phyloP scores from a whole-genome alignment of 2,329 filamentous ascomycete species.

The Dissoconium aciculare region DNA sequence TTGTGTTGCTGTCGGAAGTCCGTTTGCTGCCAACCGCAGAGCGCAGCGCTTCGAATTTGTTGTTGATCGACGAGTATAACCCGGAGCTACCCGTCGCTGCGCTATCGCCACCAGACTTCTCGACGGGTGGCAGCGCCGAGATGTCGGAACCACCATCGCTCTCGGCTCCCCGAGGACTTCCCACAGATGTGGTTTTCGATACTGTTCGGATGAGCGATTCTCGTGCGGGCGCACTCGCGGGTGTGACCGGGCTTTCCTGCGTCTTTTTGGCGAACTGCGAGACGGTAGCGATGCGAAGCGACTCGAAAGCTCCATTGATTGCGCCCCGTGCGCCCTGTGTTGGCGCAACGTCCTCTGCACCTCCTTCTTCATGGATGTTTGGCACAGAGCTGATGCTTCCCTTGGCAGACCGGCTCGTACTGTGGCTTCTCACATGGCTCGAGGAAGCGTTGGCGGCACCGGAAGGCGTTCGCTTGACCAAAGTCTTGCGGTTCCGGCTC shows the following conservation, averaged over 20 bases:
- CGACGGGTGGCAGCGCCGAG: background rate
- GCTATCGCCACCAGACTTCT: background rate
- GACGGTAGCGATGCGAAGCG: background rate
- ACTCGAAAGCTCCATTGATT: background rate
- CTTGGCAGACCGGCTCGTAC: background rate
- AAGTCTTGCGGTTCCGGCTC: constrained; percentile 53
- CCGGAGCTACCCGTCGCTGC: too few relatives aligned
- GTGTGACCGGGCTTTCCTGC: background rate
- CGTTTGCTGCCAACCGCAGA: background rate
- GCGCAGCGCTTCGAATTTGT: constrained; percentile 1
- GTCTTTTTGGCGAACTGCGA: background rate
- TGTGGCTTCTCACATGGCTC: background rate
- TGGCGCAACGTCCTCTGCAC: too few relatives aligned
- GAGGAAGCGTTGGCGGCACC: constrained; percentile 22
- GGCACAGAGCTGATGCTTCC: background rate
- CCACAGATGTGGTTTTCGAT: background rate
- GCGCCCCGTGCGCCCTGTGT: too few relatives aligned
- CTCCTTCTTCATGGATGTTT: too few relatives aligned
- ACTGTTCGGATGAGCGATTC: background rate
- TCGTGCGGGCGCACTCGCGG: background rate
- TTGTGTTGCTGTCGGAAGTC: background rate
- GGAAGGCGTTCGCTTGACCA: constrained; percentile 50
- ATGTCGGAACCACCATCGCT: background rate
- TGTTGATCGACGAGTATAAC: too few relatives aligned
- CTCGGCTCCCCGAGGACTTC: background rate